Evolutionary conservation across 768 basidiomycete genomes (phyloP).

Genomic region (Boletus sp.): DNA sequence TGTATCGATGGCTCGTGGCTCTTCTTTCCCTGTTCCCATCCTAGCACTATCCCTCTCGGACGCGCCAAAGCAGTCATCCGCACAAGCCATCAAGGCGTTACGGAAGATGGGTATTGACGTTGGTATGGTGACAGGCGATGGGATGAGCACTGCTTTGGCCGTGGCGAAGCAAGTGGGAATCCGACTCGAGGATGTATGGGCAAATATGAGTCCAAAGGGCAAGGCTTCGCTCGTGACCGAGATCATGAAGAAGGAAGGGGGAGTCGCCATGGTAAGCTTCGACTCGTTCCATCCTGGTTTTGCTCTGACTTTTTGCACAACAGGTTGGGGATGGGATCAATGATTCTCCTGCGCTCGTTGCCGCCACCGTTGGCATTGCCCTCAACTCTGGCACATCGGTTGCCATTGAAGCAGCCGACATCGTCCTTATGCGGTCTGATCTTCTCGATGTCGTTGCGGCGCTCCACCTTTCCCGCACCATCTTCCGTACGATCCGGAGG

Average conservation of each 20-base stretch:
- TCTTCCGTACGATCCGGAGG: constrained; percentile 87
- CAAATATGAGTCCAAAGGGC: constrained; percentile 92
- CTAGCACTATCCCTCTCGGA: constrained; percentile 87
- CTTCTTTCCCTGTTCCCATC: constrained; percentile 51
- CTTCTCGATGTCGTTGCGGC: constrained; percentile 97
- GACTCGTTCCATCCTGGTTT: background rate
- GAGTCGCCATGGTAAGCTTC: constrained; percentile 83
- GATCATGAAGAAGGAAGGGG: constrained; percentile 68
- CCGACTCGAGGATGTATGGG: constrained; percentile 76
- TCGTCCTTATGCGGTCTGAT: constrained; percentile 96
- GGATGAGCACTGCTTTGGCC: constrained; percentile 79
- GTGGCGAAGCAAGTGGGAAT: constrained; percentile 93
- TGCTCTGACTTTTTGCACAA: background rate
- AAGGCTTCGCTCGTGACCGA: constrained; percentile 86
- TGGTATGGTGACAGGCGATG: constrained; percentile 93
- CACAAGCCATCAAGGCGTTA: constrained; percentile 77
- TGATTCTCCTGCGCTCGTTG: constrained; percentile 95
- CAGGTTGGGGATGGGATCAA: constrained; percentile 99
- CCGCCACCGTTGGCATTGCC: constrained; percentile 94
- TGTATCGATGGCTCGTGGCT: constrained; percentile 57
- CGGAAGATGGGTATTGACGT: constrained; percentile 90
- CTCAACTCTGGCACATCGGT: constrained; percentile 95
- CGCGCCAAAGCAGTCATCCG: constrained; percentile 80
- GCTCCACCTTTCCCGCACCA: constrained; percentile 82
- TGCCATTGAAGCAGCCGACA: constrained; percentile 96